Evolutionary conservation across 495 filamentous ascomycete genomes (phyloP), one percentile per base, ranked within the genome.

Genomic region (Oleoguttula mirabilis): DNA sequence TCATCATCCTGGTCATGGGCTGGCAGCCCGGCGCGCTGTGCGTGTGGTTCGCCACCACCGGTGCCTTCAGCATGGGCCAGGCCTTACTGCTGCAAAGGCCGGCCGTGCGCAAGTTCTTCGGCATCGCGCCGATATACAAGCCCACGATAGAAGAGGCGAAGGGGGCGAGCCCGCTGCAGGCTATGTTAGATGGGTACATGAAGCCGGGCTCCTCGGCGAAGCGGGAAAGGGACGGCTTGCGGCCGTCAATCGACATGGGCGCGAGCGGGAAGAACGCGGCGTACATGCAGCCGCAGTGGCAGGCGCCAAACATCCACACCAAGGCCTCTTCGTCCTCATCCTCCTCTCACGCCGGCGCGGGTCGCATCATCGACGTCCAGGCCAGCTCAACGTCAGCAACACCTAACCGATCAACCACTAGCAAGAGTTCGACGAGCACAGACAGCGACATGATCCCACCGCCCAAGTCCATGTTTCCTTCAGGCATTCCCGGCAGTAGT

Each of bases 11-110:
- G 7, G 71, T 87, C 51, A 79, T 82, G 33, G 52, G 65, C 3
- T 76, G 62, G 53, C 66, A 80, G 55, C 82, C 88, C 0, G 75
- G 75, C 10, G 72, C 67, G 5, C 50, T 93, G 4, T 81, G 87
- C 54, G 61, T 84, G 32, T 83, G 79, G 60, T 87, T 98, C 63
- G 54, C 71, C 32, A 40, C 66, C 16, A 66, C 75, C 1, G 69
- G 75, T 38, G 0, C 70, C 0, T 60, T 83, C 21, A 71, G 75
- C 12, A 48, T 73, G 20, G 32, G 59, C 10, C 85, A 92, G 59
- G 56, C 72, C 1, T 51, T 58, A n/a, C 14, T 76, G 1, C 63
- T 85, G 36, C 64, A 72, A 36, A 58, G 59, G 25, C 50, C 62
- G 1, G 54, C 49, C 22, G 54, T 84, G 47, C 68, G 82, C 8